Base-by-base conservation (phyloP, 306 rosid species). In the Argentina anserina region DNA sequence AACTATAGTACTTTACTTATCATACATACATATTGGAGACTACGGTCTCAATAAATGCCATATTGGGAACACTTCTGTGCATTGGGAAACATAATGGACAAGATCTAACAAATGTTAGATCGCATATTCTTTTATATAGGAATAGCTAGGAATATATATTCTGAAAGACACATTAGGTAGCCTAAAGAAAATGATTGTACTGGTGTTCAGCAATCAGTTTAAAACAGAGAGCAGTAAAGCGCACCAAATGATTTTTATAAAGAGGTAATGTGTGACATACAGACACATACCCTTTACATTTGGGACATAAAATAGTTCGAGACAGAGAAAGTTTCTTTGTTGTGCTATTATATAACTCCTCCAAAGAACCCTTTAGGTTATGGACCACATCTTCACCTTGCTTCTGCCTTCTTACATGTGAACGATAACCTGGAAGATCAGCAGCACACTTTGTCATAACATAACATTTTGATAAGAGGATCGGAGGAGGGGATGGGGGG, bases 301-400 rank as follows among this genome's bases (percentile, higher is more conserved):
- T 90, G 36, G 55, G 4, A 82, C 93, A 90, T 34, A 88, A 64
- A 9, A 79, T 36, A 56, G 85, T 88, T 76, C 87, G 76, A 12
- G 96, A 86, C 60, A 90, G 90, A 55, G 88, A 90, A 7, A 90
- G 84, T 74, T 88, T 90, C 86, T 86, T 90, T 67, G 85, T 37
- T n/a, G 90, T 79, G 73, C 93, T 88, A 77, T 90, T 90, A 31
- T 84, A 90, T 37, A 90, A 70, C 9, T 90, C 96, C 79, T 88
- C 96, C 93, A 90, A 83, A 75, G 93, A 90, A 76, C 88, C 96
- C 83, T 86, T 86, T 21, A 90, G 42, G 26, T 83, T 66, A 59
- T 90, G 96, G 76, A 86, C 85, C 72, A 90, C 88, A 83, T 88
- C 91, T 84, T 90, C 91, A 72, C 96, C 96, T 29, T 83, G 90